These are phyloP conservation scores for Ophiostoma tasmaniense DNA, from an alignment of 2,329 filamentous ascomycete genomes.

Conservation along the genomic window DNA sequence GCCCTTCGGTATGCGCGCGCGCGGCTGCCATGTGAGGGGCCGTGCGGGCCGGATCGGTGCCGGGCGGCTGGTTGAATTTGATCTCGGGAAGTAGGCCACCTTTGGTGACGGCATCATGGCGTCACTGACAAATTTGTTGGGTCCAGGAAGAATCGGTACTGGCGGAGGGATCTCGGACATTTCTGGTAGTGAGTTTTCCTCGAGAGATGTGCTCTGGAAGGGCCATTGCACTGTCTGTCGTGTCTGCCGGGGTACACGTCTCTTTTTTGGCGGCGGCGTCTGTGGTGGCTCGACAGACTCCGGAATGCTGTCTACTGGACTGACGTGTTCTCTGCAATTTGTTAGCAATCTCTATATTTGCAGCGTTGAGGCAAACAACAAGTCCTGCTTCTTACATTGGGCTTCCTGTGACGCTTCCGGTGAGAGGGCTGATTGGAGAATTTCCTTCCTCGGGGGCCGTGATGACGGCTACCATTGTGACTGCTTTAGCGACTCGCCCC, in stretches of 20 bases:
- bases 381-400: slow-evolving; percentile 1
- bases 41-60: slow-evolving; percentile 10
- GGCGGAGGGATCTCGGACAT: background rate
- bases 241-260: background rate
- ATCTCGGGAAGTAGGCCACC: background rate
- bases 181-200: slow-evolving; percentile 17
- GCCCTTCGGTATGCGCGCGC: background rate
- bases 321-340: background rate
- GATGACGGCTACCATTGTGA: background rate
- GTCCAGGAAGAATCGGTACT: background rate
- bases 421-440: background rate
- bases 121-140: background rate
- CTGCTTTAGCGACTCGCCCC: no score
- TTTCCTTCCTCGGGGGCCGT: background rate
- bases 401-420: background rate
- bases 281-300: background rate
- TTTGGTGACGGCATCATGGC: background rate
- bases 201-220: slow-evolving; percentile 28
- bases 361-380: no score
- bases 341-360: background rate
- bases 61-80: background rate
- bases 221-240: slow-evolving; percentile 29
- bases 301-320: background rate
- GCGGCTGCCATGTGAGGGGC: slow-evolving; percentile 25
- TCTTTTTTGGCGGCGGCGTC: background rate